These are phyloP conservation scores for Leishmania guyanensis DNA, from an alignment of 208 protist genomes.

Conservation along the genomic window DNA sequence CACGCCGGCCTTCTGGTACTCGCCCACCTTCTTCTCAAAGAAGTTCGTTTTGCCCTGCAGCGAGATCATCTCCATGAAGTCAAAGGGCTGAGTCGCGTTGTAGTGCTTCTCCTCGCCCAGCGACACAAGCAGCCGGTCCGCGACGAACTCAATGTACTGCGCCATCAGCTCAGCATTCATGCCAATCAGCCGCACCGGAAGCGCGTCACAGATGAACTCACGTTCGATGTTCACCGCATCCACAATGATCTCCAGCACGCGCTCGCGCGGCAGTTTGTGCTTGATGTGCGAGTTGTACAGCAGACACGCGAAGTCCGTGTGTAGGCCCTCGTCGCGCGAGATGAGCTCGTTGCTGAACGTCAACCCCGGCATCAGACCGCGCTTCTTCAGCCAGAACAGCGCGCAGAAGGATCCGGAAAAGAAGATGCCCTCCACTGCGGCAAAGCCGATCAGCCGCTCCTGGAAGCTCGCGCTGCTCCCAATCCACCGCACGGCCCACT, in stretches of 20 bases:
- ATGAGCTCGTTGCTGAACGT: constrained; percentile 99
- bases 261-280: constrained; percentile 88
- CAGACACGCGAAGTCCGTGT: constrained; percentile 99
- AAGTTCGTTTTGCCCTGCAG: constrained; percentile 99
- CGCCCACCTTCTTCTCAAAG: constrained; percentile 99
- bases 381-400: constrained; percentile 99
- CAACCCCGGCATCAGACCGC: constrained; percentile 98
- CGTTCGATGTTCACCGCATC: constrained; percentile 97
- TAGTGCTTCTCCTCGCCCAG: constrained; percentile 96
- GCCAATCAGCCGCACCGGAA: constrained; percentile 98
- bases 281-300: constrained; percentile 95
- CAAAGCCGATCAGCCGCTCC: constrained; percentile 98
- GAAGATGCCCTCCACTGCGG: constrained; percentile 99
- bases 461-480: constrained; percentile 84
- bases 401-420: constrained; percentile 99
- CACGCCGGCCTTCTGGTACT: constrained; percentile 99
- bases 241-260: constrained; percentile 90
- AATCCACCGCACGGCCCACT: constrained; percentile 97
- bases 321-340: constrained; percentile 98
- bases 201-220: constrained; percentile 97
- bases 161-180: constrained; percentile 99
- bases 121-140: constrained; percentile 97
- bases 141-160: constrained; percentile 99
- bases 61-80: constrained; percentile 99
- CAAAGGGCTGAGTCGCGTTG: constrained; percentile 97